Conservation (phyloP, 352 stramenopile species). For the Phytophthora multivora region DNA sequence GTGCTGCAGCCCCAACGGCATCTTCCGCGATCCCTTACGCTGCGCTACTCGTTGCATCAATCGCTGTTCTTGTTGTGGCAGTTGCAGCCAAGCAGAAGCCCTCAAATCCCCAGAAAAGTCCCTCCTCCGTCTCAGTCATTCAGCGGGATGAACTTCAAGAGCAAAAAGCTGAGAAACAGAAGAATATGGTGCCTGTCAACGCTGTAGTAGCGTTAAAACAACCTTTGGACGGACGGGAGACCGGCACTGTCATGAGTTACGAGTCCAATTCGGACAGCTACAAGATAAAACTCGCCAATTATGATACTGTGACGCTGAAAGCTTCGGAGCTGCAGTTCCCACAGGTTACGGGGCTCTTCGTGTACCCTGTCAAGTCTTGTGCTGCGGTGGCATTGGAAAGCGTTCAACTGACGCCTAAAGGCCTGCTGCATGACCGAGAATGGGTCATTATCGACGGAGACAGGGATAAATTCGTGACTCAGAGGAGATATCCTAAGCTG, state of each 20-base stretch:
- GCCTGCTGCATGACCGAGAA: slow-evolving; percentile 69
- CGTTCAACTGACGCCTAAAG: slow-evolving; percentile 54
- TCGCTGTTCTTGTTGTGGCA: slow-evolving; percentile 11
- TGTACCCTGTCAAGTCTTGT: slow-evolving; percentile 91
- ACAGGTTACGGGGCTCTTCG: slow-evolving; percentile 49
- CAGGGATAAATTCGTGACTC: slow-evolving; percentile 67
- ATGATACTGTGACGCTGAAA: slow-evolving; percentile 20
- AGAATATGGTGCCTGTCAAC: slow-evolving; percentile 29
- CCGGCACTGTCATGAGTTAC: slow-evolving; percentile 31
- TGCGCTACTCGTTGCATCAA: slow-evolving; percentile 5
- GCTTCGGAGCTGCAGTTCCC: slow-evolving; percentile 35
- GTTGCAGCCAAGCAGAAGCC: slow-evolving; percentile 11
- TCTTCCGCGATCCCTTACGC: not conserved
- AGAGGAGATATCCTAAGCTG: slow-evolving; percentile 70
- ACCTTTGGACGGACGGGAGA: slow-evolving; percentile 1
- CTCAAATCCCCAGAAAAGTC: not conserved
- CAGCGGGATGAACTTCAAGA: slow-evolving; percentile 41
- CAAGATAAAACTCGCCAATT: slow-evolving; percentile 29
- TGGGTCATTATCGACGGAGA: slow-evolving; percentile 81
- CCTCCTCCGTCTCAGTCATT: slow-evolving; percentile 23
- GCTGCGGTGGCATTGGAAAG: slow-evolving; percentile 54
- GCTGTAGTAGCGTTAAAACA: slow-evolving; percentile 23
- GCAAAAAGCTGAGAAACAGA: slow-evolving; percentile 18
- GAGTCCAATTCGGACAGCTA: slow-evolving; percentile 33
- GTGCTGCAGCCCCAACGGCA: not conserved